Conservation (phyloP, 495 filamentous ascomycete genomes). For the Aspergillus baeticus region DNA sequence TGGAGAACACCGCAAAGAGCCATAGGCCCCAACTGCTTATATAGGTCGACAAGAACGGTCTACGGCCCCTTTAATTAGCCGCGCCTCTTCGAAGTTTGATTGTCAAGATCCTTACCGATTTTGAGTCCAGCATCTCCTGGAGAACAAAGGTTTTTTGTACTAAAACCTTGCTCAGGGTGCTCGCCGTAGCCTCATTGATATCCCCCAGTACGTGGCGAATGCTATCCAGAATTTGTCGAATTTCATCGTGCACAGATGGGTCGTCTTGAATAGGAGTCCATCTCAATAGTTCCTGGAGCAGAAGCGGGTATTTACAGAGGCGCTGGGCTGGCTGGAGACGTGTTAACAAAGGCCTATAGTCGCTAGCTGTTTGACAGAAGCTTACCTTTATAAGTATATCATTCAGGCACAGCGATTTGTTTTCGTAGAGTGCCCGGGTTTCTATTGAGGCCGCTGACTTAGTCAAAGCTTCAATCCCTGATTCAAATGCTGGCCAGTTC, state of each 20-base stretch:
- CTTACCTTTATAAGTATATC: conserved; percentile 90
- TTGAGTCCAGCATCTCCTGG: conserved; percentile 56
- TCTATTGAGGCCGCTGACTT: conserved; percentile 72
- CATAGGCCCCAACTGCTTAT: conserved; percentile 78
- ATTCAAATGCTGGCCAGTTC: conserved; percentile 78
- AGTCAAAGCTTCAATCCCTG: conserved; percentile 82
- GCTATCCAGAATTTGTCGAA: conserved; percentile 69
- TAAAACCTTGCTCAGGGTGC: conserved; percentile 38
- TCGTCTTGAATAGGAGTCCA: conserved; percentile 82
- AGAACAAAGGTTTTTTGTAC: conserved; percentile 53
- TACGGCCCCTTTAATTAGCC: conserved; percentile 21
- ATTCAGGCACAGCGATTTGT: conserved; percentile 73
- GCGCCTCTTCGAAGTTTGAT: background rate
- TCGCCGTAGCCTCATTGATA: conserved; percentile 72
- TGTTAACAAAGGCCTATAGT: conserved; percentile 14
- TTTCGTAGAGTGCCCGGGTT: conserved; percentile 57
- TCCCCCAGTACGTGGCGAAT: conserved; percentile 68
- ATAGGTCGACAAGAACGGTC: conserved; percentile 45
- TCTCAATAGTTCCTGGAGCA: conserved; percentile 79
- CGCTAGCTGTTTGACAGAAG: background rate
- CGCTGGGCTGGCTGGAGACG: conserved; percentile 79
- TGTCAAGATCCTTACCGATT: conserved; percentile 52
- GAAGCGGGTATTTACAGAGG: conserved; percentile 86
- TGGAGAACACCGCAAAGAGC: conserved; percentile 84
- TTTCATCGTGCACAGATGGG: conserved; percentile 72